Evolutionary conservation across 306 rosid genomes (phyloP).

Genomic region (Cicer judaicum): DNA sequence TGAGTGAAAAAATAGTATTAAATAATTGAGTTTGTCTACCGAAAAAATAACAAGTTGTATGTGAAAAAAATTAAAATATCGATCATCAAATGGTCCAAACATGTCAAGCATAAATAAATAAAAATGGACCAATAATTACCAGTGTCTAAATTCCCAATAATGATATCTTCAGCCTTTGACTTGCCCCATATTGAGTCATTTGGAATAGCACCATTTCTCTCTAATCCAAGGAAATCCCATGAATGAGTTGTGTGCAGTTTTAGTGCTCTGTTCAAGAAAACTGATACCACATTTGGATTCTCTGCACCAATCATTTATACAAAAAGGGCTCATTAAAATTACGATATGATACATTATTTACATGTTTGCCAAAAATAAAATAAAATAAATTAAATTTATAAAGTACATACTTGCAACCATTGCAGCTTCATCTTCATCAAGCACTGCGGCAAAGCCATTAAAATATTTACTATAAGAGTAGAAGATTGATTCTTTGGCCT

Average conservation of each 20-base stretch:
- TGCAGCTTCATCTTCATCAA: constrained; percentile 60
- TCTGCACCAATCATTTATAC: constrained; percentile 40
- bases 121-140: constrained; percentile 46
- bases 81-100: neutral
- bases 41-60: neutral
- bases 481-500: constrained; percentile 60
- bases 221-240: constrained; percentile 70
- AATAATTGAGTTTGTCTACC: neutral
- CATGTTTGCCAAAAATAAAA: neutral
- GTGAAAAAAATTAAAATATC: no score
- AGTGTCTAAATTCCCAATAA: constrained; percentile 72
- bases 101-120: neutral
- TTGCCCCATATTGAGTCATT: constrained; percentile 54
- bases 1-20: neutral
- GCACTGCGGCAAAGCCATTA: constrained; percentile 81
- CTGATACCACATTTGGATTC: constrained; percentile 61
- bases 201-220: constrained; percentile 36
- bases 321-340: neutral
- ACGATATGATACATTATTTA: neutral
- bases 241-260: constrained; percentile 70
- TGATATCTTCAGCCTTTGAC: constrained; percentile 62
- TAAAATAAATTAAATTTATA: neutral
- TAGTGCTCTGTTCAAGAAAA: constrained; percentile 52
- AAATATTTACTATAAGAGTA: constrained; percentile 67
- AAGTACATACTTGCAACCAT: constrained; percentile 53